phyloP scores from a whole-genome alignment of 2,329 filamentous ascomycete genomes.

The Aspergillus sp. region DNA sequence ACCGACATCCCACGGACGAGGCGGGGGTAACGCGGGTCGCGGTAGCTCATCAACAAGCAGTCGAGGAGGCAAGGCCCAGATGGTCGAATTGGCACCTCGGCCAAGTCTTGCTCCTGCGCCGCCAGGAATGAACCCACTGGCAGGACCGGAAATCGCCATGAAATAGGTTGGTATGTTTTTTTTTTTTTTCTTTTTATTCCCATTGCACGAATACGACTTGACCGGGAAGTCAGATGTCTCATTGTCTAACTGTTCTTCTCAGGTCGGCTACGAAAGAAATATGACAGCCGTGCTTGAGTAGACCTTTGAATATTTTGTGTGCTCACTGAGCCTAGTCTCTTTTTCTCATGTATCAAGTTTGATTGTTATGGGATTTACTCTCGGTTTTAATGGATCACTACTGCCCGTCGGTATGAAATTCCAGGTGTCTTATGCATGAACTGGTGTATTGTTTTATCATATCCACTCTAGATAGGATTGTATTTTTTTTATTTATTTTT shows the following conservation, averaged over 20 bases:
- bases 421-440: conserved; percentile 10
- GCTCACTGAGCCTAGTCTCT: not conserved
- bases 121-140: conserved; percentile 20
- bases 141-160: conserved; percentile 28
- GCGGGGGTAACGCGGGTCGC: conserved; percentile 27
- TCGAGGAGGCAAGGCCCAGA: conserved; percentile 30
- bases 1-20: conserved; percentile 26
- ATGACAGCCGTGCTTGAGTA: conserved; percentile 3
- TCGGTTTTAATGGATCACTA: not conserved
- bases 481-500: no score
- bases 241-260: not conserved
- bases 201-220: not conserved
- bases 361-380: not conserved
- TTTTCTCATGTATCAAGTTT: not conserved
- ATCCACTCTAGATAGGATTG: not conserved
- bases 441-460: conserved; percentile 8
- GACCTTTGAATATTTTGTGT: not conserved
- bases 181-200: not conserved
- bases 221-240: not conserved
- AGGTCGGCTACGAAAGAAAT: not conserved
- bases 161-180: conserved; percentile 20
- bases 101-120: conserved; percentile 25
- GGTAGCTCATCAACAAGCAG: conserved; percentile 25
- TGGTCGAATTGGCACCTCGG: conserved; percentile 31
- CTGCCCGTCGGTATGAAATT: not conserved